Evolutionary conservation across 2,329 filamentous ascomycete species (phyloP), one percentile per base, ranked within the genome.

Genomic region (Beauveria australis): DNA sequence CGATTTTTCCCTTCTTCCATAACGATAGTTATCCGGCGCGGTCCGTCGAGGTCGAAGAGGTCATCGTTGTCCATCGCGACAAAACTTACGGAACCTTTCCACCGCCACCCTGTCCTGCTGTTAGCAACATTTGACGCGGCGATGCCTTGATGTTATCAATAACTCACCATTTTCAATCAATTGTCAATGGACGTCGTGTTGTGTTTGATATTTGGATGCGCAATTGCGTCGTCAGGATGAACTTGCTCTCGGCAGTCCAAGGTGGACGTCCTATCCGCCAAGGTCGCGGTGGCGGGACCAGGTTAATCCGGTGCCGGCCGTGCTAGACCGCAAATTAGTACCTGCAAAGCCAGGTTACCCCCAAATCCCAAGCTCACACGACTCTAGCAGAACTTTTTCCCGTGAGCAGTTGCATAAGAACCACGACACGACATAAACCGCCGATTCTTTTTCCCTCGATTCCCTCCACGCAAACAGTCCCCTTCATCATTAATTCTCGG

Each of bases 51-150:
- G 40, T 3, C 7, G 26, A n/a, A 24, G 41, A 47, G n/a, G 28
- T 12, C 14, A 56, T 46, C 43, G 51, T 22, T 63, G 53, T 62
- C 33, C 24, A 40, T 63, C 57, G 60, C 54, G 52, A 51, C 26
- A 62, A 63, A 61, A 75, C 78, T 81, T 75, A 84, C 81, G 79
- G 79, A 70, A 84, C 74, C 75, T 76, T 78, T 73, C 84, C 87
- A 80, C 92, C 91, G 79, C 89, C 89, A 79, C 89, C 89, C 88
- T 87, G 66, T 53, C 26, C 59, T 63, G 64, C 62, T 58, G 65
- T 84, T 74, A 84, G 80, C 66, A 63, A 59, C 24, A 37, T 19
- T 28, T 9, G 26, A 41, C 53, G 37, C 41, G 56, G 33, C 49
- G 28, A 33, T 46, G 10, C 9, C 9, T 7, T 8, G 1, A 10